Evolutionary conservation across 352 stramenopile species (phyloP), one percentile per base, ranked within the genome.

Genomic region (Phytophthora pluvialis): DNA sequence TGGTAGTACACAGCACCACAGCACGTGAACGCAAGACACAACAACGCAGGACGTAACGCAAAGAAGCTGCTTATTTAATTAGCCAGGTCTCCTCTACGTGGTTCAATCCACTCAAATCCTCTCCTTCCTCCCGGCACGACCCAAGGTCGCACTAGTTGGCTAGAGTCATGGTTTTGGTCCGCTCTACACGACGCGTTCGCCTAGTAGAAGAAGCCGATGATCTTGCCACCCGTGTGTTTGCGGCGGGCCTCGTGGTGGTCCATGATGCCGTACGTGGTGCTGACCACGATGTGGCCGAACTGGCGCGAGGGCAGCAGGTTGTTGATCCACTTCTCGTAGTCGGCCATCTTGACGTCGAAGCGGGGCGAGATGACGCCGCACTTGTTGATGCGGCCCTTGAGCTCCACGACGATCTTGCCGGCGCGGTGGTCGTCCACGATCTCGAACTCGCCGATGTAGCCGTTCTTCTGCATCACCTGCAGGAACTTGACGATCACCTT

Each of bases 401-500:
- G 89, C 76, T 98, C 81, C 29, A 98, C 75, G 9, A 99, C 97
- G 75, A 99, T 99, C 90, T 99, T 99, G 75, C 98, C 97, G 61
- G 91, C 89, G 70, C 98, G 92, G 91, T 99, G 98, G 88, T 99
- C 98, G 82, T 99, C 98, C 52, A 99, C 83, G 76, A 99, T 99
- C 88, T 99, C 97, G 79, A 99, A 99, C 85, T 99, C 98, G 61
- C 97, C 97, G 84, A 99, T 99, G 96, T 99, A 99, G 75, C 98
- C 95, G 85, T 99, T 97, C 87, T 99, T 98, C 93, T 99, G 98
- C 98, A 99, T 99, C 50, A 97, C 92, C 87, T 99, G 96, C 73
- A 99, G 93, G 85, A 99, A 99, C 93, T 99, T 99, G 82, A 99
- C 90, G 72, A 99, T 98, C 53, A 99, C 98, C 95, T 99, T 99